Base-by-base conservation (phyloP, 2,329 filamentous ascomycete species). In the Ceratocystis alfenasii region DNA sequence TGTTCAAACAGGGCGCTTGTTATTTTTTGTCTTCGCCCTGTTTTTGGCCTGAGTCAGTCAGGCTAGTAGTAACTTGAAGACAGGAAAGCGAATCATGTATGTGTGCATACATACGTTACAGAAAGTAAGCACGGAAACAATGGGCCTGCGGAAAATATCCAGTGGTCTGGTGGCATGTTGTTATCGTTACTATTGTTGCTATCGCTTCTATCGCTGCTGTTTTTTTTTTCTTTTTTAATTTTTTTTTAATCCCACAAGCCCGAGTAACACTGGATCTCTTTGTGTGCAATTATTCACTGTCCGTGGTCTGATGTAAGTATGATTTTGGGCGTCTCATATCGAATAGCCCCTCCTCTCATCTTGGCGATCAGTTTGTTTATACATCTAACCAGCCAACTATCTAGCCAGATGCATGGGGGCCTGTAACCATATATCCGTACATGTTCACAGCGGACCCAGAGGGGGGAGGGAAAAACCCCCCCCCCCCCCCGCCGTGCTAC, bases 291-390 rank as follows among this genome's bases (percentile, higher is more conserved):
- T 30, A 10, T 15, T 55, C 53, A 10, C 53, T 30, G 15, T 59
- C 25, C 30, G 53, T 59, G 53, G 53, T 59, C 53, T 33, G 53
- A 59, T 59, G 53, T 33, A n/a, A 36, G 17, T n/a, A 17, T 57
- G 25, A 57, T 36, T 17, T 59, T n/a, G n/a, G 53, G 53, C 53
- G 17, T 33, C 53, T 33, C 53, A 59, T 59, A 7, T 33, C 28
- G 28, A n/a, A 59, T 59, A 12, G 8, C 53, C 25, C 53, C 53
- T n/a, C 33, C 53, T 33, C 53, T 57, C 6, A 33, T 57, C 28
- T 33, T 57, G 15, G 53, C 53, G 12, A 10, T 57, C 25, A 57
- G 7, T 17, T 57, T 17, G 7, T 57, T 17, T 30, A 33, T n/a
- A 25, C 53, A 4, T 57, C 28, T 36, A 33, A 22, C 53, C 25